Conservation (phyloP, 441 rosid species). For the Omphalea diandra region DNA sequence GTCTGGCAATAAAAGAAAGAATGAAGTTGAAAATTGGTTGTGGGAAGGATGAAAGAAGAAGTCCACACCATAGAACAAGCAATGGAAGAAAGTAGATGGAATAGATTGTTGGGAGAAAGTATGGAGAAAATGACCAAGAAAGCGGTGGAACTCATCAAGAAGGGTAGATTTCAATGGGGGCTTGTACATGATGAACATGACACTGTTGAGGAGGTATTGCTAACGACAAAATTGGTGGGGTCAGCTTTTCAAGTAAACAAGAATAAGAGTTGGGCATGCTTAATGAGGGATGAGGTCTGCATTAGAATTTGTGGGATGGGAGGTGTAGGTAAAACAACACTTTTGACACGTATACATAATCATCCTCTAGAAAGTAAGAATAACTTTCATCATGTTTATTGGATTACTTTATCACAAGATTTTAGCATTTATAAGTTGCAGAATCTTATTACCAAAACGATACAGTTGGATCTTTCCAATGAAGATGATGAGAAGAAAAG, state of each 20-base stretch:
- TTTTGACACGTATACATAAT: no score
- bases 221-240: slow-evolving; percentile 4
- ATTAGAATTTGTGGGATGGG: no score
- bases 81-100: slow-evolving; percentile 3
- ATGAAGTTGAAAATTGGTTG: slow-evolving; percentile 21
- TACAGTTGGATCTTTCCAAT: no score
- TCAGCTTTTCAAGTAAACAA: neutral
- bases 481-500: slow-evolving; percentile 1
- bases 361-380: no score
- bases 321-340: slow-evolving; percentile 25
- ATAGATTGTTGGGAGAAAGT: neutral
- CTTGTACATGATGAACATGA: neutral
- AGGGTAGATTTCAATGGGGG: slow-evolving; percentile 4
- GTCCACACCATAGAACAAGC: slow-evolving; percentile 2
- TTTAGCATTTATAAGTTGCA: no score
- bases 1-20: slow-evolving; percentile 1
- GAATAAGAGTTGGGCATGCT: slow-evolving; percentile 14
- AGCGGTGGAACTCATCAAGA: neutral
- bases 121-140: slow-evolving; percentile 4
- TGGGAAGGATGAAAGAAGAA: neutral
- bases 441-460: no score
- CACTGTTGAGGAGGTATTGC: neutral
- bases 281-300: slow-evolving; percentile 10
- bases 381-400: no score
- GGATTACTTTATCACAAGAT: no score